Evolutionary conservation across 129 eudicot genomes (phyloP).

Genomic region (Flaveria robusta): DNA sequence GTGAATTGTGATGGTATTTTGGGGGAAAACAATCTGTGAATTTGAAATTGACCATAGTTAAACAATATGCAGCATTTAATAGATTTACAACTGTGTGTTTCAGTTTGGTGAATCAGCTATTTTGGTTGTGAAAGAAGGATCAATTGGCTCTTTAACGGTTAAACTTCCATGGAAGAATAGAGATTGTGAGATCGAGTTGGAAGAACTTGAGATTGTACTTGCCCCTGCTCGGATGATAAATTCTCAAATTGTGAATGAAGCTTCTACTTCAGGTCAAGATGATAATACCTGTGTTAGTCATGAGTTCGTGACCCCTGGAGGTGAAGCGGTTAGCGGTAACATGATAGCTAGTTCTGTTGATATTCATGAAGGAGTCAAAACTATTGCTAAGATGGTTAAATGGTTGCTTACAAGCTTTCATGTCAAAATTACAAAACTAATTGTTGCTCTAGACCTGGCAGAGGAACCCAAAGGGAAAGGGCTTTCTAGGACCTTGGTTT

Average conservation of each 20-base stretch:
- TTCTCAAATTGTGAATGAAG: constrained; percentile 29
- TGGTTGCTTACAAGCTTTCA: constrained; percentile 88
- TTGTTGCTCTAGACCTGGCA: constrained; percentile 73
- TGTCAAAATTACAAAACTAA: constrained; percentile 60
- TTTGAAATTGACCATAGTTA: no score
- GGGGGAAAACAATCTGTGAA: no score
- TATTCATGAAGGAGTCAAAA: constrained; percentile 97
- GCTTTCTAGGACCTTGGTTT: constrained; percentile 58
- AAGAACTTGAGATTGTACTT: constrained; percentile 88
- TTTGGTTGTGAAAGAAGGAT: constrained; percentile 72
- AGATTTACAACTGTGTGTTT: constrained; percentile 11
- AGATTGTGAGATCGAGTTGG: constrained; percentile 74
- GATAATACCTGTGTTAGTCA: constrained; percentile 23
- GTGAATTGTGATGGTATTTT: no score
- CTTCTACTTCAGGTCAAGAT: constrained; percentile 44
- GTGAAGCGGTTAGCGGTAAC: constrained; percentile 35
- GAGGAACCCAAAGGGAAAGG: constrained; percentile 40
- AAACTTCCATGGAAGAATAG: constrained; percentile 80
- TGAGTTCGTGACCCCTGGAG: constrained; percentile 39
- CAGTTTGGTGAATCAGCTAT: constrained; percentile 73
- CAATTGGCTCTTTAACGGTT: constrained; percentile 64
- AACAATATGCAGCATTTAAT: neutral
- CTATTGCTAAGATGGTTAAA: constrained; percentile 86
- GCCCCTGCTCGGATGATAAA: constrained; percentile 41
- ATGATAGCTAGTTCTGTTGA: constrained; percentile 43